Base-by-base conservation (phyloP, 2,329 filamentous ascomycete species). In the Trichoderma sp. region DNA sequence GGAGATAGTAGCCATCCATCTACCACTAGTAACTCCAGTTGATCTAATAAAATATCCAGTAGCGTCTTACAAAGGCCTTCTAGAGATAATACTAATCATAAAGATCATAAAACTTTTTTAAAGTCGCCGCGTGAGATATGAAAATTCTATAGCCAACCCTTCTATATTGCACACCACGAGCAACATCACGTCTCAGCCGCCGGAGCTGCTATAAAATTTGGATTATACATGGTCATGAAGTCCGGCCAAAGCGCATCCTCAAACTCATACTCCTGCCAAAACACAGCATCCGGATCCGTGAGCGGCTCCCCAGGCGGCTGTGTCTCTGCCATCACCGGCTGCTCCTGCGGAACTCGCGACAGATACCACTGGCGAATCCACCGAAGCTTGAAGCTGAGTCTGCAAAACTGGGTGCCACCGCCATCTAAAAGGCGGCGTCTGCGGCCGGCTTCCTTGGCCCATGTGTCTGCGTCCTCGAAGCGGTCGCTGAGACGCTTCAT, bases 361-460 rank as follows among this genome's bases (percentile, higher is more conserved):
- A 80, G 2, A 60, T 83, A 86, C 85, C 85, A 86, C n/a, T 84
- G 82, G 21, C 82, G 77, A 18, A 86, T 83, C 85, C 85, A 86
- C 1, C 82, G 79, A 6, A 85, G 71, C 75, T 84, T 85, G 68
- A 83, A 83, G 53, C 80, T 80, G 38, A 82, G 83, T 60, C 82
- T 81, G 1, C 79, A 73, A 71, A 84, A 79, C 1, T 82, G 76
- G 8, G 81, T 80, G 38, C 79, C 81, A 3, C 81, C 82, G 2
- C 83, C 82, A 12, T 82, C 80, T 12, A 83, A 76, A 0, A 83
- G 75, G 0, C 82, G 78, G 0, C 80, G 77, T 18, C 80, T 77
- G 11, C 81, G 78, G 4, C 78, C 79, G 2, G 79, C 74, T 0
- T 78, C 69, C 5, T 74, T 69, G 1, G 82, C 80, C 62, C 78